phyloP scores from a whole-genome alignment of 225 moss, liverwort and hornwort genomes.

The Climacium dendroides region DNA sequence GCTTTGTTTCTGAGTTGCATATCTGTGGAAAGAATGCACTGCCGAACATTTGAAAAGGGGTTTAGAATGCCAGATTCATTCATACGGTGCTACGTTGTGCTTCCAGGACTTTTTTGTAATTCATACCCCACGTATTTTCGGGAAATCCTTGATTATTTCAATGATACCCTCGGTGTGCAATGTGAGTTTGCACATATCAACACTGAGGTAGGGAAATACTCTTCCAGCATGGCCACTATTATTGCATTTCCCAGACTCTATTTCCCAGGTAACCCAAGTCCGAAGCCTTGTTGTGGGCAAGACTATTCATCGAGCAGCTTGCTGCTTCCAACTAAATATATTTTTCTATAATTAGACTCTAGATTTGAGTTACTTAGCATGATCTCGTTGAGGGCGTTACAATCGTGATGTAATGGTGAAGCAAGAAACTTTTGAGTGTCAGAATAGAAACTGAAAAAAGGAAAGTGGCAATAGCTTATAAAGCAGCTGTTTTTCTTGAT shows the following conservation, averaged over 20 bases:
- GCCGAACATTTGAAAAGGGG: neutral
- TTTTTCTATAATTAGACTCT: neutral
- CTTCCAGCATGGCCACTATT: neutral
- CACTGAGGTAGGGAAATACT: conserved; percentile 47
- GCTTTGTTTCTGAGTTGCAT: neutral
- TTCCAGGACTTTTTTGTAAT: conserved; percentile 80
- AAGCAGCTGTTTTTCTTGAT: neutral
- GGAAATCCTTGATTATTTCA: conserved; percentile 45
- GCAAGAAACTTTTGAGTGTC: neutral
- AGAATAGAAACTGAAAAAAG: neutral
- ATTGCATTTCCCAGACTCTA: neutral
- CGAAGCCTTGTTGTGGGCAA: neutral
- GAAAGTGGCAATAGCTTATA: neutral
- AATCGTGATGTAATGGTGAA: neutral
- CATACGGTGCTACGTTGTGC: neutral
- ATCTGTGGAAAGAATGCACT: neutral
- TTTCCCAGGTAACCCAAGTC: neutral
- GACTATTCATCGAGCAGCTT: neutral
- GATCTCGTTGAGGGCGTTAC: neutral
- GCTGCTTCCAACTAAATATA: neutral
- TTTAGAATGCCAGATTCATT: neutral
- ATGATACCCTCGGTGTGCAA: conserved; percentile 24
- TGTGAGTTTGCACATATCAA: conserved; percentile 74
- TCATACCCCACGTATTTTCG: conserved; percentile 82
- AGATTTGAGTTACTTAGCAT: neutral